Evolutionary conservation across 1,139 yeast genomes (phyloP), one percentile per base, ranked within the genome.

Genomic region (Saccharomycopsis hybrid): DNA sequence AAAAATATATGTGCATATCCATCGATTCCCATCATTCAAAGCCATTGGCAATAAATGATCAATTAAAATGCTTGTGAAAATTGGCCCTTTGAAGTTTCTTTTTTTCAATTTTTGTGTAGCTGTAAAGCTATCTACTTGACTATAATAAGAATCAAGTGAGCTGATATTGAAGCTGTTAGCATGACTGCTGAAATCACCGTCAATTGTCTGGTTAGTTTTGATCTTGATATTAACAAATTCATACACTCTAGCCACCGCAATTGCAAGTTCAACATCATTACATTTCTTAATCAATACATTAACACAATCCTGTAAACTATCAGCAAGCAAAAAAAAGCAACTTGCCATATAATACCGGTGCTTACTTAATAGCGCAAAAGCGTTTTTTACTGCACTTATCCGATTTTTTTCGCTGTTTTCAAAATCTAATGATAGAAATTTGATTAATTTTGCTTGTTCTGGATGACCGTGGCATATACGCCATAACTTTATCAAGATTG

Each of bases 271-370:
- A 5, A 80, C 58, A 62, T 90, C 95, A 1, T 75, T 64, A 42
- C 87, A 65, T 60, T 88, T 84, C 48, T 72, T 77, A 28, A 85
- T 75, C 39, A 92, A 62, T 0, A 88, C 90, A 61, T 76, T 80
- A 41, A 86, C 84, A 51, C 90, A 82, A 64, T 92, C 98, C 50
- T 76, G 76, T 24, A 87, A 67, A 1, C 88, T 72, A 50, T 76
- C 92, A 0, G 85, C 96, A n/a, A 92, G 71, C 38, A 92, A 66
- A 65, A 92, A 92, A 63, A 92, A 90, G 35, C 85, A 82, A 0
- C 97, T 97, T 0, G 97, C 95, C 65, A 90, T 95, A 61, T 77
- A 67, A 60, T 76, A 87, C 42, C 97, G 70, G 63, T 89, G 98
- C 61, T 88, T 87, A 51, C 97, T 89, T 55, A 92, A 65, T 42